Base-by-base conservation (phyloP, 2,329 filamentous ascomycete genomes). In the Anthostomella pinea region DNA sequence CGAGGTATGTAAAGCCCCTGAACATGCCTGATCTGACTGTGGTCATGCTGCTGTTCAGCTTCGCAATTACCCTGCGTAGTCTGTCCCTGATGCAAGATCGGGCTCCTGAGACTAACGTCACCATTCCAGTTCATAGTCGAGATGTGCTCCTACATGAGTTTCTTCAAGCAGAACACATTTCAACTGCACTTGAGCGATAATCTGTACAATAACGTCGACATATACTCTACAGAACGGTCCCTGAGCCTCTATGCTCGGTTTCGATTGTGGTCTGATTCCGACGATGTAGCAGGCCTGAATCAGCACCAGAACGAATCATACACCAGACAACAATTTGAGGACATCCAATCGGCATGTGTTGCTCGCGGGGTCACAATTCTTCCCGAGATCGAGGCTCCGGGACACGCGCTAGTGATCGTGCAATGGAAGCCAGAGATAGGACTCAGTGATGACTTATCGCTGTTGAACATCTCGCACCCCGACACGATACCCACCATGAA, bases 161-260 rank as follows among this genome's bases (percentile, higher is more conserved):
- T 75, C 51, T 80, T 77, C 60, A 81, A 80, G 49, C 69, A 79
- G 45, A 79, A 77, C 43, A 69, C 69, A 1, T 72, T 80, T 34
- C 77, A 80, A 28, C 55, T 79, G 13, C 77, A 81, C 49, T 62
- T 77, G 3, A 76, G 69, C 41, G 77, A 81, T 51, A 79, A 79
- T 46, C 57, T 75, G 3, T 68, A 68, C 51, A 68, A 72, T 27
- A 75, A 73, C 22, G 59, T 68, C 1, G 59, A 64, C 15, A 62
- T 68, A 13, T 77, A 78, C 30, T 65, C 63, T 3, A 61, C 64
- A 13, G 67, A 73, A 30, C 65, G 64, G 0, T 71, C 67, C 35
- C 52, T 72, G 18, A 56, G 68, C 8, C 61, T 79, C 1, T 79
- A 79, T 42, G 69, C 75, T 2, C 64, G 73, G 5, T 81, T 81